Evolutionary conservation across 1,284 basidiomycete species (phyloP), one percentile per base, ranked within the genome.

Genomic region (Mycena sp.): DNA sequence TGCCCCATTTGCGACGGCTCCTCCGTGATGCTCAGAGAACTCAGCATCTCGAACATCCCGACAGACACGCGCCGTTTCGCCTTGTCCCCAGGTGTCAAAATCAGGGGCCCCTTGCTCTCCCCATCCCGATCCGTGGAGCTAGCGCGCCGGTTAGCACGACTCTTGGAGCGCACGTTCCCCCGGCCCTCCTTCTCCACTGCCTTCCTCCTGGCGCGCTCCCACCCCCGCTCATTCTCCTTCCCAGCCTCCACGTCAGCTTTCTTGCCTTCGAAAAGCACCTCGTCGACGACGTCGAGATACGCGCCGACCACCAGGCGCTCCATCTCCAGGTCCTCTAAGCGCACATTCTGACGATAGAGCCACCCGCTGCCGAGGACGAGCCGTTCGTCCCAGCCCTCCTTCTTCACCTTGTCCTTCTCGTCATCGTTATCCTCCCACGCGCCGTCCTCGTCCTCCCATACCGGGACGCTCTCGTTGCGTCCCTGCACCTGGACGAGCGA

Each of bases 401-500:
- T 81, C 73, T 87, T 86, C 69, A 86, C 82, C 50, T 79, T 79
- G 66, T 85, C 86, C 61, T 85, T 86, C 56, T 83, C 84, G 35
- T 78, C 78, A 52, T 85, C 86, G 49, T 81, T 82, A 58, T 81
- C 74, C 58, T 71, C 70, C 59, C 78, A 77, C 21, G 77, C 76
- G n/a, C 82, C 82, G n/a, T 86, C 83, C 53, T 89, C 87, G 61
- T 92, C 88, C 65, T 91, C 90, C 91, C 91, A 93, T 2, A 94
- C 90, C 0, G 89, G 88, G 9, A 94, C 81, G n/a, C 81, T 82
- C 67, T 87, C 85, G 37, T 80, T 76, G 21, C 85, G 81, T 3
- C 90, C 91, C 54, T 87, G 83, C 17, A 92, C 87, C 61, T 84
- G 87, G 17, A 92, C 81, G 55, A 90, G 84, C 6, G 90, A 90